Conservation (phyloP, 192 early-diverging fungal genomes). For the Dissophora ornata region DNA sequence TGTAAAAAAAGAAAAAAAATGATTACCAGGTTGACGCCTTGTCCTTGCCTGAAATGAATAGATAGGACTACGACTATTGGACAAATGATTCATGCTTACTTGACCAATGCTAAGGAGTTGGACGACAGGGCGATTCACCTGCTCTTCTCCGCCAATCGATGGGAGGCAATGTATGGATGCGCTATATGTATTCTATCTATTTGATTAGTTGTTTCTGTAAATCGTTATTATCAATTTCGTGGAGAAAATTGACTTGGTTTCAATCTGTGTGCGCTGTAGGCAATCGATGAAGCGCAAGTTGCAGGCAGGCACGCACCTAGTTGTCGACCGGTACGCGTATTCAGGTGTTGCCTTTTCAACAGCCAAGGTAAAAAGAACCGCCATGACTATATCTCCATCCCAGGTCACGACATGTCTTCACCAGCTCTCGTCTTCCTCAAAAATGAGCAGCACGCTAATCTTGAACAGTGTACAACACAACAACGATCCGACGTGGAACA, state of each 20-base stretch:
- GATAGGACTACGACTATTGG: conserved; percentile 95
- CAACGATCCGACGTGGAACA: too few species aligned
- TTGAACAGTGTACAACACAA: too few species aligned
- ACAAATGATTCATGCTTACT: conserved; percentile 87
- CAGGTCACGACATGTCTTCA: too few species aligned
- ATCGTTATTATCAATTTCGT: too few species aligned
- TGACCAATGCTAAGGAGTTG: conserved; percentile 74
- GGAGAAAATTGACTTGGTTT: too few species aligned
- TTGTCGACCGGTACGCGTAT: conserved; percentile 96
- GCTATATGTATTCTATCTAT: conserved; percentile 8
- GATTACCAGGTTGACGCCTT: too few species aligned
- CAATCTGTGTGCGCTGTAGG: too few species aligned
- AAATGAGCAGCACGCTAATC: too few species aligned
- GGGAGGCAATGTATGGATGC: conserved; percentile 83
- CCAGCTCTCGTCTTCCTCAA: too few species aligned
- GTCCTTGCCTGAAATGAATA: too few species aligned
- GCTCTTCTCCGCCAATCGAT: conserved; percentile 96
- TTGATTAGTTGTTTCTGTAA: too few species aligned
- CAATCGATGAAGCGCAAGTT: conserved; percentile 69
- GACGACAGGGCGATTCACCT: conserved; percentile 90
- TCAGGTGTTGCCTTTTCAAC: conserved; percentile 94
- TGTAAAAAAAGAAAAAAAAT: conserved; percentile 1
- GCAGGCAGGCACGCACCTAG: conserved; percentile 73
- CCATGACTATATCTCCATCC: background rate
- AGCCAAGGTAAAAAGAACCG: conserved; percentile 74